Conservation (phyloP, 495 filamentous ascomycete species). For the Trichoderma orchidacearum region DNA sequence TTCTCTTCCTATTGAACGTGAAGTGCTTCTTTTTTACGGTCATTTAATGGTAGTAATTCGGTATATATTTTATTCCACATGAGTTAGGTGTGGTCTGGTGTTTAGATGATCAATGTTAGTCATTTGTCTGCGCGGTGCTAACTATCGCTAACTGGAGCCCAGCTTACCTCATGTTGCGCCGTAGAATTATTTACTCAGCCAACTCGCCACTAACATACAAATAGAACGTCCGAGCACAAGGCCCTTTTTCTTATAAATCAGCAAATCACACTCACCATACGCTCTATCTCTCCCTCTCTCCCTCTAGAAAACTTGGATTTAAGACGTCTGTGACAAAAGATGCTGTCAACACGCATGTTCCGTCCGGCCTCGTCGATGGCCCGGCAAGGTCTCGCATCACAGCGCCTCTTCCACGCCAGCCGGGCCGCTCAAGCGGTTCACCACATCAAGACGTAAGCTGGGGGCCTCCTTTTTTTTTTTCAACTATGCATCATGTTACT, state of each 20-base stretch:
- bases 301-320: no score
- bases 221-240: no score
- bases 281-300: no score
- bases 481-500: neutral
- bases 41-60: no score
- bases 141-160: neutral
- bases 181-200: neutral
- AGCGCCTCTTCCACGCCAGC: slow-evolving; percentile 22
- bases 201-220: neutral
- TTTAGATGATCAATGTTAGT: neutral
- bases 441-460: slow-evolving; percentile 23
- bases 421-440: slow-evolving; percentile 31
- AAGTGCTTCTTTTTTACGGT: no score
- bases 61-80: no score
- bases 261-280: neutral
- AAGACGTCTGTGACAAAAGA: no score
- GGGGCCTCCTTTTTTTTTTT: neutral
- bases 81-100: no score
- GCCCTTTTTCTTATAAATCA: neutral
- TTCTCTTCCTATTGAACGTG: no score
- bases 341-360: neutral
- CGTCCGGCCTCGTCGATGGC: slow-evolving; percentile 9
- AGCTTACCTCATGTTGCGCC: neutral
- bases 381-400: slow-evolving; percentile 12
- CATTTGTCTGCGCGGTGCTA: neutral